Conservation (phyloP, 1,284 basidiomycete species). For the Trametes hirsuta region DNA sequence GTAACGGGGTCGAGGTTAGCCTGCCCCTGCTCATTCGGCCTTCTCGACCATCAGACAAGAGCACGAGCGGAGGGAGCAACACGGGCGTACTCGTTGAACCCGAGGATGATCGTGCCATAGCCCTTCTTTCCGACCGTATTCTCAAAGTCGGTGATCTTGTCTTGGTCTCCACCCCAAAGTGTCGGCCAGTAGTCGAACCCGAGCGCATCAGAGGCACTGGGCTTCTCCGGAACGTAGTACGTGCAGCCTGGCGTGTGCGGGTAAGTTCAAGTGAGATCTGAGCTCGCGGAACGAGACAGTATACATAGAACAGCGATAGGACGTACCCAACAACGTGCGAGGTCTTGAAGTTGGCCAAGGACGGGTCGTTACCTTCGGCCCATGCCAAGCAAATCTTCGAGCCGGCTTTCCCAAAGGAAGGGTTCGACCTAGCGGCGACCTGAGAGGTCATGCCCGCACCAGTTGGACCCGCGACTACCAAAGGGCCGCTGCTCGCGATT, state of each 20-base stretch:
- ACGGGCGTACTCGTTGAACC: slow-evolving; percentile 71
- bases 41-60: slow-evolving; percentile 27
- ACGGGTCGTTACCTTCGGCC: slow-evolving; percentile 53
- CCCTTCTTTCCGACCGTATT: slow-evolving; percentile 45
- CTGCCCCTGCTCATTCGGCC: slow-evolving; percentile 63
- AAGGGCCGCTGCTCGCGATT: too few relatives aligned
- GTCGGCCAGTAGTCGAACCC: slow-evolving; percentile 63
- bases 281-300: background rate
- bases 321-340: slow-evolving; percentile 49
- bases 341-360: slow-evolving; percentile 51
- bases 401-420: slow-evolving; percentile 45
- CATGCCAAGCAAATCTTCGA: slow-evolving; percentile 72
- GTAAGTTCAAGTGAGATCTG: background rate
- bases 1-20: slow-evolving; percentile 57
- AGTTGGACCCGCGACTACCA: too few relatives aligned
- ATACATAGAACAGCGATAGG: background rate
- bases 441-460: too few relatives aligned
- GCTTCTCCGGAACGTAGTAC: slow-evolving; percentile 55
- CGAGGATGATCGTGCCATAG: slow-evolving; percentile 58
- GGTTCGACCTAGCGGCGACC: background rate
- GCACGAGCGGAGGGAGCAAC: background rate
- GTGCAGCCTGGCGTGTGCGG: slow-evolving; percentile 47
- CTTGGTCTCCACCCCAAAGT: slow-evolving; percentile 60
- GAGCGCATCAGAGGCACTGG: slow-evolving; percentile 38
- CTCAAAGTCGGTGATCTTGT: slow-evolving; percentile 47